Evolutionary conservation across 441 rosid genomes (phyloP).

Genomic region (Breynia disticha): DNA sequence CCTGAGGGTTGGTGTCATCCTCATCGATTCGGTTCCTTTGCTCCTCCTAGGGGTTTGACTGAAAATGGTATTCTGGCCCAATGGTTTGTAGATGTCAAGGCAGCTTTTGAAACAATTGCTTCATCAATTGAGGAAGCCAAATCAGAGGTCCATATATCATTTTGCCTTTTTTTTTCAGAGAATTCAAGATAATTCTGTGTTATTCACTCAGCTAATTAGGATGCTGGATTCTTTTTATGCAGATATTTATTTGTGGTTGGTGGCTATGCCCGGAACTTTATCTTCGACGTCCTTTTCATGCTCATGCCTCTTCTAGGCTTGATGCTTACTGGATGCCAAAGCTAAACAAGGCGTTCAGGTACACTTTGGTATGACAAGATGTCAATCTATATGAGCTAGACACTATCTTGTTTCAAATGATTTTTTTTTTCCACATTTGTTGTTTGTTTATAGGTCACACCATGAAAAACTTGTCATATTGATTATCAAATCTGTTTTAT

Average conservation of each 20-base stretch:
- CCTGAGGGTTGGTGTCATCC: slow-evolving; percentile 99
- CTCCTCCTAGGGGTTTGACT: slow-evolving; percentile 94
- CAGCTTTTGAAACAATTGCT: slow-evolving; percentile 91
- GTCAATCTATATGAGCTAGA: not conserved
- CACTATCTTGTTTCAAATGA: not conserved
- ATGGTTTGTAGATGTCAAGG: slow-evolving; percentile 94
- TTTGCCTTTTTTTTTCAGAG: slow-evolving; percentile 9
- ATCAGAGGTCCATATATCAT: slow-evolving; percentile 77
- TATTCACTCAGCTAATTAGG: slow-evolving; percentile 5
- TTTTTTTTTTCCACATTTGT: slow-evolving; percentile 8
- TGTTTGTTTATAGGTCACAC: slow-evolving; percentile 72
- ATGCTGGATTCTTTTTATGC: slow-evolving; percentile 26
- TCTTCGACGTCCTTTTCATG: slow-evolving; percentile 76
- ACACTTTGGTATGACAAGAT: slow-evolving; percentile 69
- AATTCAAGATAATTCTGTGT: slow-evolving; percentile 5
- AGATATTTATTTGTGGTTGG: slow-evolving; percentile 99
- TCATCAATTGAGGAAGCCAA: slow-evolving; percentile 83
- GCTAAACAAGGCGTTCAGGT: slow-evolving; percentile 99
- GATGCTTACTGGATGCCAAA: slow-evolving; percentile 92
- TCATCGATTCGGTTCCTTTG: slow-evolving; percentile 98
- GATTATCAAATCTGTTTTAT: slow-evolving; percentile 90
- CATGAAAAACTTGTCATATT: slow-evolving; percentile 95
- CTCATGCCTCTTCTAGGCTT: slow-evolving; percentile 68
- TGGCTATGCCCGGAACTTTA: slow-evolving; percentile 99
- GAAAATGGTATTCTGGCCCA: slow-evolving; percentile 98